phyloP scores from a whole-genome alignment of 2,329 filamentous ascomycete genomes.

The Mycocentrospora acerina region DNA sequence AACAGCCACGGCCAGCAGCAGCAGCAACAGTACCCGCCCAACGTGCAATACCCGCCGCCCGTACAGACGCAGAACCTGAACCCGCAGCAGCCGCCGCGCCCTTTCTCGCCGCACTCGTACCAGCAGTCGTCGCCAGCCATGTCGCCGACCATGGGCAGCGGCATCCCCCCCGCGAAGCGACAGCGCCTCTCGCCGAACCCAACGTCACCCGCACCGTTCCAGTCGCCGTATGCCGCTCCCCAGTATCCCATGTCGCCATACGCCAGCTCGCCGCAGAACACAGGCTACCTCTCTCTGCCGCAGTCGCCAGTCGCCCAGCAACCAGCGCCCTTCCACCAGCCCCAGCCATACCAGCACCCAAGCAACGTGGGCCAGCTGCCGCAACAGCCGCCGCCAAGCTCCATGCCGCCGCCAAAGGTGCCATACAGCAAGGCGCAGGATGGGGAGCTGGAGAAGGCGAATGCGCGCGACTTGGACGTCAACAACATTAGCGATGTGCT shows the following conservation, averaged over 20 bases:
- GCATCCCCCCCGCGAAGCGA: constrained; percentile 70
- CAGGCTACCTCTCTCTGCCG: constrained; percentile 33
- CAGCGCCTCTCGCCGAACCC: constrained; percentile 67
- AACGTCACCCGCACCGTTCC: constrained; percentile 58
- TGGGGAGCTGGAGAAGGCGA: constrained; percentile 54
- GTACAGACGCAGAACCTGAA: constrained; percentile 44
- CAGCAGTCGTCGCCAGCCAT: constrained; percentile 55
- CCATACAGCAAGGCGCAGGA: constrained; percentile 52
- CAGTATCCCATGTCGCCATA: constrained; percentile 42
- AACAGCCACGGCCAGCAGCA: constrained; percentile 25
- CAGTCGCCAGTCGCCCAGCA: constrained; percentile 33
- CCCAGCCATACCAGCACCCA: constrained; percentile 47
- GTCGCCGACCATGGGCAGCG: constrained; percentile 47
- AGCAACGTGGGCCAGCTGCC: constrained; percentile 22
- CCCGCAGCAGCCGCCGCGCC: constrained; percentile 43
- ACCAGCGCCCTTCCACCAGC: constrained; percentile 52
- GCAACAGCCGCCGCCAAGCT: constrained; percentile 29
- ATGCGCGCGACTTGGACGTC: constrained; percentile 56
- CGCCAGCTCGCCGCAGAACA: constrained; percentile 34
- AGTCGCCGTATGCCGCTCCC: constrained; percentile 49
- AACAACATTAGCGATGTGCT: constrained; percentile 85
- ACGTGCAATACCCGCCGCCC: constrained; percentile 28
- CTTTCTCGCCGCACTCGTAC: constrained; percentile 39
- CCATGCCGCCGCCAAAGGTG: constrained; percentile 65
- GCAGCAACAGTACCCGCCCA: constrained; percentile 25